Base-by-base conservation (phyloP, 148 eudicot species). In the Camellia granthamiana region DNA sequence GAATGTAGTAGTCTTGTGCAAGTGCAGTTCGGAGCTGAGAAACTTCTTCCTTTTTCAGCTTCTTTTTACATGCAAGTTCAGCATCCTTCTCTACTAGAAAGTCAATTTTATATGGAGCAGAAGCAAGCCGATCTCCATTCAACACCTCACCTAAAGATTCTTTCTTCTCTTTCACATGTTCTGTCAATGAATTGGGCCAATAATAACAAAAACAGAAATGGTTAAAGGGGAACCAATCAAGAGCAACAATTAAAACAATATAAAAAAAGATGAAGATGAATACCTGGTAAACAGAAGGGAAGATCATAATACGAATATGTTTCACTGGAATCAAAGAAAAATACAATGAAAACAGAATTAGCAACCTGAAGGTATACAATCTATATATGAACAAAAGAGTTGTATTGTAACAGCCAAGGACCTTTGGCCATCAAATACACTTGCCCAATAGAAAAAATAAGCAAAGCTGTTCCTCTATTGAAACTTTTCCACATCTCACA, bases 201-300 rank as follows among this genome's bases (percentile, higher is more conserved):
- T 41, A 30, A 52, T 4, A 56, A 10, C 2, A 64, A 66, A 52
- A 52, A 66, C 4, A 54, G 30, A 7, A 58, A 2, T 8, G 1
- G 38, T 10, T 15, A 55, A 59, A 13, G 2, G 18, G 14, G 6
- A 12, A 58, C 3, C 8, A 12, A 3, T 11, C 38, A 21, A 79
- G 11, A 54, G 49, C 41, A 75, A 44, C 21, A 41, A 63, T 16
- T 55, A 58, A 41, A 78, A 56, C 14, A 13, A 49, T 51, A 18
- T n/a, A 7, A 54, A 44, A 38, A 64, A 6, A 54, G 62, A 30
- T 62, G 41, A 12, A 64, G 52, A 74, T 54, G 16, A 49, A 51
- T 42, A 81, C 85, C 85, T 59, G 83, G 76, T n/a, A 4, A 79
- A 76, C 86, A 76, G 80, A 76, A 83, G 67, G 80, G 83, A 71